Base-by-base conservation (phyloP, 2,329 filamentous ascomycete species). In the Diaporthe nobilis region DNA sequence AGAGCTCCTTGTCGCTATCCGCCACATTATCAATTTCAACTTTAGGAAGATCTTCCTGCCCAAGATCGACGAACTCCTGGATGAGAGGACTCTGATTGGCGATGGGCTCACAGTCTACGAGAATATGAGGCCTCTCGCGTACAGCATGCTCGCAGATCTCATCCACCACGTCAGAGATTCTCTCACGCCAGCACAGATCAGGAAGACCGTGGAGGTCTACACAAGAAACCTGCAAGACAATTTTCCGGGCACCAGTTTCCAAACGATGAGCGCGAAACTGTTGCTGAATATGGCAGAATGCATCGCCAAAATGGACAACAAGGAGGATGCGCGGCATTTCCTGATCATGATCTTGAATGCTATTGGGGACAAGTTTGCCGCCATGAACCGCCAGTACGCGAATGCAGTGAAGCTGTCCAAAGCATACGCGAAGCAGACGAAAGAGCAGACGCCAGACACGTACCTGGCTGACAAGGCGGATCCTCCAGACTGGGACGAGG, bases 11-110 rank as follows among this genome's bases (percentile, higher is more conserved):
- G 97, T 99, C 71, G 97, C 97, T 0, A 98, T 99, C 75, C 91
- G 97, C 31, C 97, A 99, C 82, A 98, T 99, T 80, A 98, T 99
- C 84, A 99, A 98, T 85, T 98, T 98, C 86, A 98, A 98, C 82
- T 98, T 98, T 80, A 90, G 97, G 74, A 96, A 95, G 82, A 98
- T 98, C 72, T 99, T 99, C 82, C 86, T 98, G 37, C 92, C 92
- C 51, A 98, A 98, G 84, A 98, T 99, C 79, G 95, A 98, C 79
- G 95, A 98, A 82, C 89, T 99, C 49, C 87, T 99, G 61, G 97
- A 99, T 79, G 96, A 98, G 86, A 91, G 95, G 80, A 98, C 96
- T 0, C 85, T 99, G 74, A 98, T 98, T 73, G 97, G 97, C 15
- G 97, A 99, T 85, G 97, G 97, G 0, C 86, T 99, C 72, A 99